Conservation (phyloP, 768 basidiomycete genomes). For the Boletus edulis region DNA sequence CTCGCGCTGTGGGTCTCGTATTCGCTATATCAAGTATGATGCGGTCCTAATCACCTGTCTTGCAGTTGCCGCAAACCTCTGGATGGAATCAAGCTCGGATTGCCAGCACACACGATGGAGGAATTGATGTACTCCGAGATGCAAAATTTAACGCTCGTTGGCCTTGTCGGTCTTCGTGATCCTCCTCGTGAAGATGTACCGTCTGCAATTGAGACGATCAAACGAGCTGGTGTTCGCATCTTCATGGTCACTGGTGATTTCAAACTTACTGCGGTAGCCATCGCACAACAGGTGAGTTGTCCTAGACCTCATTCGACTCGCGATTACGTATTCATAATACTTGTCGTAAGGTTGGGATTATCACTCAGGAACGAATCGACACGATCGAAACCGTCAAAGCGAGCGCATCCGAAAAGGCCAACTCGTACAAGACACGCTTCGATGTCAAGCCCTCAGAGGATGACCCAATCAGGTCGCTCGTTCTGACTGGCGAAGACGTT, state of each 20-base stretch:
- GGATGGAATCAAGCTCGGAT: slow-evolving; percentile 15
- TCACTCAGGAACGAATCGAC: slow-evolving; percentile 40
- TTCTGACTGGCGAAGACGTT: slow-evolving; percentile 46
- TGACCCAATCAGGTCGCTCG: slow-evolving; percentile 37
- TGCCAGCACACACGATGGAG: slow-evolving; percentile 26
- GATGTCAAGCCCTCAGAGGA: slow-evolving; percentile 37
- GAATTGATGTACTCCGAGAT: slow-evolving; percentile 41
- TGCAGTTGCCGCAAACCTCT: slow-evolving; percentile 31
- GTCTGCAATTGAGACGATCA: slow-evolving; percentile 44
- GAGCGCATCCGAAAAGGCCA: slow-evolving; percentile 10
- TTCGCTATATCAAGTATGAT: background rate
- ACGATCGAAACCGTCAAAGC: slow-evolving; percentile 26
- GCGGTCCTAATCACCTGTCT: background rate
- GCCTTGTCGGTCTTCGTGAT: slow-evolving; percentile 54
- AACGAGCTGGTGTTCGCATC: slow-evolving; percentile 50
- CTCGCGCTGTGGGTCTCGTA: slow-evolving; percentile 37
- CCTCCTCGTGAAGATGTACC: slow-evolving; percentile 54
- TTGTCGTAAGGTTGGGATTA: slow-evolving; percentile 38
- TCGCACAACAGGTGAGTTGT: slow-evolving; percentile 42
- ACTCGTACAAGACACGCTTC: slow-evolving; percentile 12
- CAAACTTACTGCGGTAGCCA: slow-evolving; percentile 50
- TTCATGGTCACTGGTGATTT: slow-evolving; percentile 62
- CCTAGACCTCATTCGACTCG: background rate
- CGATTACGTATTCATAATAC: background rate
- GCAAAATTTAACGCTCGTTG: slow-evolving; percentile 43